Base-by-base conservation (phyloP, 78 protist species). In the Tieghemostelium lacteum region DNA sequence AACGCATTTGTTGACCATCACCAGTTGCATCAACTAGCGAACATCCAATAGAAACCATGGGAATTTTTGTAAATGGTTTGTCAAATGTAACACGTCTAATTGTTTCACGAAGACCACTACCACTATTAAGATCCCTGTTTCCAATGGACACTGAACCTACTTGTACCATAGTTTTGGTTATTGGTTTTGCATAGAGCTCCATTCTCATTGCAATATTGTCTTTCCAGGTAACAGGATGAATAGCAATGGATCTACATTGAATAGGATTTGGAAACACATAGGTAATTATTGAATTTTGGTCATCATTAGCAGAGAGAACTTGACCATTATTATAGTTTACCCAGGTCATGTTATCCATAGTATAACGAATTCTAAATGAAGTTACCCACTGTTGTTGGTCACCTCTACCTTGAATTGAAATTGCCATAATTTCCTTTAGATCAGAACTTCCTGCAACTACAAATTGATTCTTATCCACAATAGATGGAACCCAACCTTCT, bases 321-420 rank as follows among this genome's bases (percentile, higher is more conserved):
- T 58, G 63, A 31, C 73, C 71, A 60, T 61, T 61, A 12, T 57
- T 60, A 34, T 60, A 74, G 19, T 75, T 73, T 20, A 42, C 3
- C 77, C 77, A 71, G 8, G 19, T 31, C 20, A 71, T 42, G 50
- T 71, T 71, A 52, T 71, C 77, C 28, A 71, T 24, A 4, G 50
- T 20, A 4, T 52, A 71, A 29, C 77, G 24, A 45, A 75, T 40
- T 31, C 22, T 75, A 33, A 62, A 75, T 2, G 63, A 29, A 20
- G 86, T 62, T 49, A 75, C 73, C 73, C 86, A 62, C 7, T 45
- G 60, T 24, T 69, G 33, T 28, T 1, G 0, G 62, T 75, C 86
- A 62, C 73, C 86, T n/a, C 86, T 22, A 33, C 86, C 86, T 62
- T 75, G 86, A 28, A 73, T 75, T 22, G 65, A 54, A 42, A 75